Evolutionary conservation across 768 basidiomycete species (phyloP).

Genomic region (Neoboletus brunneissimus): DNA sequence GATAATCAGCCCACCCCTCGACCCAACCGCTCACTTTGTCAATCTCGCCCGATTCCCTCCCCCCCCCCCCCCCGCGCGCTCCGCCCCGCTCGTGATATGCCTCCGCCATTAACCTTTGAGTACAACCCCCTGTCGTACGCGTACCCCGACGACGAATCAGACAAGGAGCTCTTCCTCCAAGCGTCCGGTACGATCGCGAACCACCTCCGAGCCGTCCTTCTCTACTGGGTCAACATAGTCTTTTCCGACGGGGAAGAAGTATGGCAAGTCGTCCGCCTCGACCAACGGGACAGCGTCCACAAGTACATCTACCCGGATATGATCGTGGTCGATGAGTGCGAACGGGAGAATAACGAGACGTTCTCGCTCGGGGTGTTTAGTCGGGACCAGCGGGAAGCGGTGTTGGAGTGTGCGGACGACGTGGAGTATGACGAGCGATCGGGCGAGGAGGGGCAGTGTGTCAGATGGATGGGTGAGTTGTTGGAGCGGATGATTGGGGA

Average conservation of each 20-base stretch:
- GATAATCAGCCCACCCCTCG: background rate
- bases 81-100: conserved; percentile 2
- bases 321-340: conserved; percentile 23
- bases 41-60: too few relatives aligned
- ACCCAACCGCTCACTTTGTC: background rate
- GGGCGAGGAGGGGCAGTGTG: conserved; percentile 5
- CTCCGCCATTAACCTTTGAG: conserved; percentile 15
- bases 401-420: conserved; percentile 28
- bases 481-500: conserved; percentile 16
- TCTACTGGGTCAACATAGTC: conserved; percentile 28
- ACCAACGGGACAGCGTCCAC: conserved; percentile 4
- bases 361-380: conserved; percentile 18
- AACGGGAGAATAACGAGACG: conserved; percentile 7
- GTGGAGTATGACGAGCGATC: conserved; percentile 14
- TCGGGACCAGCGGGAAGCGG: conserved; percentile 26
- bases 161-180: conserved; percentile 26
- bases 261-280: conserved; percentile 29
- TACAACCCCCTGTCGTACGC: conserved; percentile 21
- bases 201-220: conserved; percentile 11
- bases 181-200: conserved; percentile 6
- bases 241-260: conserved; percentile 24
- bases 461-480: conserved; percentile 19
- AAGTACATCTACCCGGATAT: conserved; percentile 29
- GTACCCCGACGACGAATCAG: conserved; percentile 25
- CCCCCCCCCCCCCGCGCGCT: too few relatives aligned